Evolutionary conservation across 176 grass and related monocot genomes (phyloP).

Genomic region (Raddia distichophylla): DNA sequence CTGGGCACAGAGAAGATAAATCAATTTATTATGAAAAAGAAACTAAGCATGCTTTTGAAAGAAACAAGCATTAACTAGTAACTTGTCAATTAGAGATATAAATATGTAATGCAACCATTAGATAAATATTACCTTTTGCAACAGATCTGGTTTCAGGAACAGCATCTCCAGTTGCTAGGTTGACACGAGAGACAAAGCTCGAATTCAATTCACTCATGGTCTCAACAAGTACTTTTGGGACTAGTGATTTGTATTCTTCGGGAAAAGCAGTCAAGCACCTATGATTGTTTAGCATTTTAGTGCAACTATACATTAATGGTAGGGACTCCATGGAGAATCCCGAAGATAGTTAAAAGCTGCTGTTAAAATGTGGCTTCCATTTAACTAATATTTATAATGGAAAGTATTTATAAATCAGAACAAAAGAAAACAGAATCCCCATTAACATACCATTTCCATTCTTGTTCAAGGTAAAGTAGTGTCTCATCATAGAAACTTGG

Average conservation of each 20-base stretch:
- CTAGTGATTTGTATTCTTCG: conserved; percentile 90
- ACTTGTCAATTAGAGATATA: conserved; percentile 30
- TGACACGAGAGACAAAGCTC: conserved; percentile 83
- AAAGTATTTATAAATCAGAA: conserved; percentile 21
- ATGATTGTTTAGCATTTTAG: conserved; percentile 42
- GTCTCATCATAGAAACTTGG: conserved; percentile 98
- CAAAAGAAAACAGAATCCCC: conserved; percentile 22
- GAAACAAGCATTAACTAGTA: conserved; percentile 9
- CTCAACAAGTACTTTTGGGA: conserved; percentile 87
- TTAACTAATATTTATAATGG: conserved; percentile 40
- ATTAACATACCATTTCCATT: conserved; percentile 97
- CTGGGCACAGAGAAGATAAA: conserved; percentile 54
- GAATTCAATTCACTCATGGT: conserved; percentile 82
- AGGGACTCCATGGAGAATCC: background rate
- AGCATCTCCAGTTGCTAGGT: conserved; percentile 93
- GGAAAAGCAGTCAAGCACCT: conserved; percentile 93
- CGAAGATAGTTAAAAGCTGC: background rate
- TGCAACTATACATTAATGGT: conserved; percentile 2
- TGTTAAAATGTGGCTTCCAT: conserved; percentile 5
- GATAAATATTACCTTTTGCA: conserved; percentile 73
- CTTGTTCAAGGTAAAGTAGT: conserved; percentile 96
- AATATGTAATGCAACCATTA: conserved; percentile 9
- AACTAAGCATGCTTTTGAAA: conserved; percentile 6
- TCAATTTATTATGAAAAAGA: conserved; percentile 9
- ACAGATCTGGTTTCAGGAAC: conserved; percentile 93